phyloP scores from a whole-genome alignment of 768 basidiomycete genomes.

The Omphalotus guepiniiformis region DNA sequence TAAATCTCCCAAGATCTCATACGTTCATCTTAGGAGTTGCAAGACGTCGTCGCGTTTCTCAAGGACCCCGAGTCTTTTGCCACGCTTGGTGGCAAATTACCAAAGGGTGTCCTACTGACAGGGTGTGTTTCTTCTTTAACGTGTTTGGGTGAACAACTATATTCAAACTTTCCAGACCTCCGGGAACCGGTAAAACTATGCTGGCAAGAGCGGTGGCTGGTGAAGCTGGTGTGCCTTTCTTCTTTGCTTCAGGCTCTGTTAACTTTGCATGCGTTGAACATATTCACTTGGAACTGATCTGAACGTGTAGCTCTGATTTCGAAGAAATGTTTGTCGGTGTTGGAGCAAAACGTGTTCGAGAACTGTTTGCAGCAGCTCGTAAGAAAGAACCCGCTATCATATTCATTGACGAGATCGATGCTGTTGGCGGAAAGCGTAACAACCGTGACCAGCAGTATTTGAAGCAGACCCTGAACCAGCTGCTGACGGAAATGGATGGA shows the following conservation, averaged over 20 bases:
- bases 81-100: constrained; percentile 87
- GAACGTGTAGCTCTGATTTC: constrained; percentile 69
- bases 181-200: constrained; percentile 97
- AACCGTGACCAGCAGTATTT: constrained; percentile 82
- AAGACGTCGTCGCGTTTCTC: constrained; percentile 93
- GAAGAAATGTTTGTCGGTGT: constrained; percentile 98
- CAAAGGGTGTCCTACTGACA: constrained; percentile 90
- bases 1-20: not conserved
- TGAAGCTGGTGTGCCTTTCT: constrained; percentile 96
- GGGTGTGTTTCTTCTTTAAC: constrained; percentile 37
- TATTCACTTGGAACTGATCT: constrained; percentile 11
- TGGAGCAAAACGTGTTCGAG: constrained; percentile 92
- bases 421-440: constrained; percentile 86
- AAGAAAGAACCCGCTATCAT: constrained; percentile 97
- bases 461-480: constrained; percentile 94
- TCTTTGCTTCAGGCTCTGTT: constrained; percentile 81
- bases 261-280: constrained; percentile 3
- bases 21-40: constrained; percentile 60
- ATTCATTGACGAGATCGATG: constrained; percentile 96
- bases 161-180: constrained; percentile 40
- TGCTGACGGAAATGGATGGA: constrained; percentile 96
- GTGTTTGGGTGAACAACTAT: not conserved
- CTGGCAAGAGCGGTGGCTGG: constrained; percentile 97
- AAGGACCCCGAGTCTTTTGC: constrained; percentile 91
- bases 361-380: constrained; percentile 89